Percentiles rank a stretch among this genome's conserved stretches.
Conservation (phyloP, 345 rosid genomes). For the Eutrema japonicum region DNA sequence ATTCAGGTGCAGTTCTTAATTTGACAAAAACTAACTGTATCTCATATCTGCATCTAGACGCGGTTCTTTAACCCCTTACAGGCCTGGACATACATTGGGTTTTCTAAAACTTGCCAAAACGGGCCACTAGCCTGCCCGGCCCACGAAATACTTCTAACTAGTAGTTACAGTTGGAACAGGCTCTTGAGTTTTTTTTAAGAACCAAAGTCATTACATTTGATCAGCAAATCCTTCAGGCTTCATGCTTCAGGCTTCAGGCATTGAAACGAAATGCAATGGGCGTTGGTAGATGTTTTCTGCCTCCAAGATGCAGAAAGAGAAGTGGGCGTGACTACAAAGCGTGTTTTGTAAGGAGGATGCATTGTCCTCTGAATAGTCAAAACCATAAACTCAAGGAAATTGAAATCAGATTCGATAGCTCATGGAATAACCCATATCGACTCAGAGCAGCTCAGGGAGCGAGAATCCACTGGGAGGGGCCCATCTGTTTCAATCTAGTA, state of each 20-base stretch:
- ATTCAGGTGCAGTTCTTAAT: too few species aligned
- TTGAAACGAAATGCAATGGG: background rate
- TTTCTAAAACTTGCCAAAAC: background rate
- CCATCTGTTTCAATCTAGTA: slow-evolving; percentile 6
- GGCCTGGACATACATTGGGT: background rate
- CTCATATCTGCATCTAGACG: too few species aligned
- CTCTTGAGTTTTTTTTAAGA: background rate
- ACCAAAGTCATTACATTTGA: slow-evolving; percentile 10
- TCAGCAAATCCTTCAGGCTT: background rate
- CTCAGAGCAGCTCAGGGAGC: slow-evolving; percentile 12
- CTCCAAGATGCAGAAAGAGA: slow-evolving; percentile 1
- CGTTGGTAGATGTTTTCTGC: slow-evolving; percentile 3
- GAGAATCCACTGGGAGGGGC: background rate
- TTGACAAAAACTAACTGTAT: too few species aligned
- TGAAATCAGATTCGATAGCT: slow-evolving; percentile 1
- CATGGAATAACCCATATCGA: background rate
- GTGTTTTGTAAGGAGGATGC: background rate
- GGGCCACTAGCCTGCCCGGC: background rate
- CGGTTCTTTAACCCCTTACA: background rate
- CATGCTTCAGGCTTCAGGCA: background rate
- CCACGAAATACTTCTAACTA: background rate
- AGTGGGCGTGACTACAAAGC: background rate
- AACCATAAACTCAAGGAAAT: background rate
- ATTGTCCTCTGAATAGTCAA: slow-evolving; percentile 3
- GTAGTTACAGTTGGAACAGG: background rate